phyloP scores from a whole-genome alignment of 495 filamentous ascomycete genomes.

The Hypoxylon intermedium region DNA sequence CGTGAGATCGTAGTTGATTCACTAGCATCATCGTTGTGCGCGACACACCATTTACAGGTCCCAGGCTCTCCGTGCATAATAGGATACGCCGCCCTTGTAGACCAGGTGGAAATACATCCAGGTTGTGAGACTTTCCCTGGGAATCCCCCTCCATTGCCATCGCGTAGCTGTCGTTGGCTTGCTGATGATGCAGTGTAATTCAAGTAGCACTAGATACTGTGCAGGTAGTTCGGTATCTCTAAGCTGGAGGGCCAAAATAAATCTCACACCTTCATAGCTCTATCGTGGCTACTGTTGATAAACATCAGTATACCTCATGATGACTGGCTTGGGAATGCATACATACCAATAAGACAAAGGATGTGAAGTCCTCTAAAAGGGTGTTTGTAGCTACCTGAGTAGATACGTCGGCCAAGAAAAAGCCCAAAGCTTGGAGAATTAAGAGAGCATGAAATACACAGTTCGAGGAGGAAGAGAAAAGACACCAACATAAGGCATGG shows the following conservation, averaged over 20 bases:
- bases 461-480: too few species aligned
- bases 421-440: too few species aligned
- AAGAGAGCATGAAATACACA: too few species aligned
- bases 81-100: constrained; percentile 63
- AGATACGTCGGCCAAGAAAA: too few species aligned
- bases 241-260: not conserved
- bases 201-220: not conserved
- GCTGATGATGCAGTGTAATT: not conserved
- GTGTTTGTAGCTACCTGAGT: too few species aligned
- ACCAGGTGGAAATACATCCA: constrained; percentile 50
- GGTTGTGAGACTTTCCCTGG: constrained; percentile 23
- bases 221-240: not conserved
- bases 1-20: constrained; percentile 64
- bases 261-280: not conserved
- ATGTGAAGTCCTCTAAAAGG: not conserved
- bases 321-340: not conserved
- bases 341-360: not conserved
- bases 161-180: not conserved
- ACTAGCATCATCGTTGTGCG: constrained; percentile 67
- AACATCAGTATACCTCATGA: not conserved
- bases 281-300: not conserved
- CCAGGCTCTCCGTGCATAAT: constrained; percentile 69
- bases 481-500: too few species aligned
- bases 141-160: too few species aligned
- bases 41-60: constrained; percentile 71